Evolutionary conservation across 306 rosid genomes (phyloP), one percentile per base, ranked within the genome.

Genomic region (Corylus heterophylla): DNA sequence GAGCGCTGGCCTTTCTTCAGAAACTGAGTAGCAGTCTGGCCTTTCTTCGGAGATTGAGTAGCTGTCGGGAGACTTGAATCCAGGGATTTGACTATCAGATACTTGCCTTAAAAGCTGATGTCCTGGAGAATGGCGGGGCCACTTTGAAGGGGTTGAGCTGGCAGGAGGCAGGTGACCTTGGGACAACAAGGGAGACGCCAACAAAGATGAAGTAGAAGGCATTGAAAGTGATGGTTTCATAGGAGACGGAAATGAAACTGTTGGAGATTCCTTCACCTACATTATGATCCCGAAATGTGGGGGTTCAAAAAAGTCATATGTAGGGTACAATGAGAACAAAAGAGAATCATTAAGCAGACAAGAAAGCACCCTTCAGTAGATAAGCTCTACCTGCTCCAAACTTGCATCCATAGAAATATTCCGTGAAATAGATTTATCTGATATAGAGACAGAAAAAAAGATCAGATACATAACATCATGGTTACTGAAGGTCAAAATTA

Each of bases 381-480:
- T 73, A 78, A 73, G 72, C 54, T 87, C 29, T 79, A 95, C 98
- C 97, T 92, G 98, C 72, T 89, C 94, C 71, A 85, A 59, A 64
- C 86, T 90, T 69, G 79, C 84, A 83, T 95, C 98, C 64, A 84
- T 79, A 13, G 97, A 92, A 56, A 85, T 77, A 82, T 87, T 87
- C 80, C 87, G 77, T 77, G 94, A 85, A 83, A 90, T 79, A 77
- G 93, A 89, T 81, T 78, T 91, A 83, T 85, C 98, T 92, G 93
- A 74, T 73, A 83, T 25, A 75, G 70, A 67, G 66, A 87, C 13
- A 54, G 58, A 61, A 75, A 66, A 66, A 56, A 62, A 59, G 64
- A 70, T 85, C 78, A 86, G 82, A 78, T 29, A 75, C 64, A 58
- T 80, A 59, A 27, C 16, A 83, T 42, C 68, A 73, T 12, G 22